These are phyloP conservation scores for Ophiobolus disseminans DNA, from an alignment of 2,329 filamentous ascomycete genomes.

Conservation along the genomic window DNA sequence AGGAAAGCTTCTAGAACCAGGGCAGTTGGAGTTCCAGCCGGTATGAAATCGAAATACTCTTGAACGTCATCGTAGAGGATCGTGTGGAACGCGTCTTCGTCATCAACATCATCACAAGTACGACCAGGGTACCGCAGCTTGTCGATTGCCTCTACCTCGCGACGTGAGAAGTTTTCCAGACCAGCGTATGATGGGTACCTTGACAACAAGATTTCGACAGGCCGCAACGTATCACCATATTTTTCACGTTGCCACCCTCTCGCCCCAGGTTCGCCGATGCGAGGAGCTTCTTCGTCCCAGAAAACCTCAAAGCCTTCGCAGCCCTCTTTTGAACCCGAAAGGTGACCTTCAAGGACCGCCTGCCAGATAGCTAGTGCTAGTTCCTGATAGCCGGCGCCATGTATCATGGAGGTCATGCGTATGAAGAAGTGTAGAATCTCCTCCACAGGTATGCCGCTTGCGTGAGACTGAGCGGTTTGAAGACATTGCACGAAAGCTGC, in stretches of 20 bases:
- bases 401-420: constrained; percentile 74
- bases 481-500: constrained; percentile 67
- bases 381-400: constrained; percentile 80
- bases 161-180: constrained; percentile 39
- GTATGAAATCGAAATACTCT: constrained; percentile 61
- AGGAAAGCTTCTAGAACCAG: constrained; percentile 72
- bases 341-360: constrained; percentile 74
- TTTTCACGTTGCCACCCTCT: constrained; percentile 71
- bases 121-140: constrained; percentile 70
- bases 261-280: constrained; percentile 77
- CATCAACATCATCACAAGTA: constrained; percentile 74
- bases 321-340: constrained; percentile 66
- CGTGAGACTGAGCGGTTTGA: constrained; percentile 36
- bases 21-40: constrained; percentile 47
- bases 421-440: constrained; percentile 72
- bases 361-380: constrained; percentile 84
- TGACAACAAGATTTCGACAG: too few species aligned
- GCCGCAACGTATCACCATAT: constrained; percentile 21
- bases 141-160: constrained; percentile 61
- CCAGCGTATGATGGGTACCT: constrained; percentile 14
- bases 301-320: constrained; percentile 67
- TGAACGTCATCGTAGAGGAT: constrained; percentile 81
- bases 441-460: constrained; percentile 10
- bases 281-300: constrained; percentile 84
- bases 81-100: constrained; percentile 83